Conservation (phyloP, 345 rosid species). For the Murraya koenigii region DNA sequence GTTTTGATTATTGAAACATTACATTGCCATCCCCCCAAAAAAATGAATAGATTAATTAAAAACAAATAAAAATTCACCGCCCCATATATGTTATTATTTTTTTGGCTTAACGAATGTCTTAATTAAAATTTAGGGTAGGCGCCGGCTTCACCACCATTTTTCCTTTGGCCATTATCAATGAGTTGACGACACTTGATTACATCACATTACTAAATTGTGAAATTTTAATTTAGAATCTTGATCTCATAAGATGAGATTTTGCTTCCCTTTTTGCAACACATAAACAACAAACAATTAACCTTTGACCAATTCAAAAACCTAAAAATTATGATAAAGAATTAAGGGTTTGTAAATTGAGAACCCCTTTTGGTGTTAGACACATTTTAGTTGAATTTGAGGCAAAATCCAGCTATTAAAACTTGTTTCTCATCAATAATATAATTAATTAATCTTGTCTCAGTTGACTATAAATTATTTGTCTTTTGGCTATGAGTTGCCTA, state of each 20-base stretch:
- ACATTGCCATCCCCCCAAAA: background rate
- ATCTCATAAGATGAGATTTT: background rate
- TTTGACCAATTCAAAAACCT: background rate
- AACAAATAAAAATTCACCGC: background rate
- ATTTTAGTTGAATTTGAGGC: background rate
- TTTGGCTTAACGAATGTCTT: background rate
- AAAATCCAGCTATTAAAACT: background rate
- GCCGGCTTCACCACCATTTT: background rate
- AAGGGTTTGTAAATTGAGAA: background rate
- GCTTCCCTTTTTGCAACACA: background rate
- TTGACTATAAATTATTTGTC: background rate
- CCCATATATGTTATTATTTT: background rate
- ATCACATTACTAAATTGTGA: background rate
- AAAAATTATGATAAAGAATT: background rate
- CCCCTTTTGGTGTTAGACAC: background rate
- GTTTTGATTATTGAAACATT: background rate
- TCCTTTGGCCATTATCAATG: background rate
- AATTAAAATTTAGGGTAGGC: background rate
- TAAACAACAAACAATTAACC: background rate
- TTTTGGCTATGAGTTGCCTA: background rate
- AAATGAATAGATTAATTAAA: no score
- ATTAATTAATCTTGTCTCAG: background rate
- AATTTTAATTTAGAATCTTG: background rate
- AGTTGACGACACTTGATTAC: background rate
- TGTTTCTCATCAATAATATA: background rate